Evolutionary conservation across 2,329 filamentous ascomycete species (phyloP), one percentile per base, ranked within the genome.

Genomic region (Ophiostoma sp.): DNA sequence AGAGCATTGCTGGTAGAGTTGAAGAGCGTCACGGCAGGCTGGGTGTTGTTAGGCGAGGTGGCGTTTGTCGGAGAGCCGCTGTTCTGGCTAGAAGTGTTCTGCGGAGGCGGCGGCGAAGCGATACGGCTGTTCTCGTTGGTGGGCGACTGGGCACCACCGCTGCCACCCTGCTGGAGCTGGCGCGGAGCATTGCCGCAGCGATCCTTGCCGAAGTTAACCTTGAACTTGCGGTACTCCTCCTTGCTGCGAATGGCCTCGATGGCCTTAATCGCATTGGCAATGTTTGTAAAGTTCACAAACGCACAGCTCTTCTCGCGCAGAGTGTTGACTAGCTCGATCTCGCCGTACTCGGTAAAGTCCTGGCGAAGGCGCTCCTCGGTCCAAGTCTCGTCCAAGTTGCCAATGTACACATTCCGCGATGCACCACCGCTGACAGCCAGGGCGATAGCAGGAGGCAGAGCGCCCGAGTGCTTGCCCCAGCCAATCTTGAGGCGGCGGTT

Each of bases 211-310:
- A 99, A 99, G 83, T 99, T 99, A 79, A 99, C 94, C 86, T 99
- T 99, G 88, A 99, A 99, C 76, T 95, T 90, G 81, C 89, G 92
- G 85, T 99, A 99, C 77, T 99, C 95, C 62, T 98, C 95, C 78
- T 94, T 93, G 77, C 93, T 91, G 71, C 95, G 89, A 74, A 99
- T 89, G 31, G 94, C 95, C 81, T 99, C 95, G 74, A 99, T 99
- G 0, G 95, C 95, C 84, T 99, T 99, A 84, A 99, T 99, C 68
- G 95, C 95, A 76, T 99, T 99, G 78, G 95, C 95, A 78, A 99
- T 99, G 82, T 99, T 99, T 78, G 95, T 99, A 80, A 99, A 99
- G 83, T 99, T 99, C 79, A 99, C 95, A 79, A 99, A 99, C 0
- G 95, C 95, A 79, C 95, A 99, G 83, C 94, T 97, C 89, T 99